Evolutionary conservation across 768 basidiomycete genomes (phyloP).

Genomic region (Mycena alexandri): DNA sequence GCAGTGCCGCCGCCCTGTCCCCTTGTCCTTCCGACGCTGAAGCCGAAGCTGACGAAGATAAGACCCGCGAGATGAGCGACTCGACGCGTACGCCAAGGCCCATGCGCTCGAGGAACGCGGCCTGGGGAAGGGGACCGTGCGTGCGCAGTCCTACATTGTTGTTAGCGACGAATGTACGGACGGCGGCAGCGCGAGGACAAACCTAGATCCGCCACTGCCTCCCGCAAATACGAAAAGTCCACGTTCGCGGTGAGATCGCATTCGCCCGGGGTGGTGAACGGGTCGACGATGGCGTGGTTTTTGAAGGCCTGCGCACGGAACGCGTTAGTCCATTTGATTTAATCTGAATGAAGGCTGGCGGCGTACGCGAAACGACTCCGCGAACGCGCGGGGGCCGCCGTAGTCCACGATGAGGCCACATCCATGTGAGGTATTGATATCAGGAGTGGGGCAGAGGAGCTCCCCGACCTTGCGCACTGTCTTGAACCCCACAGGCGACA

Average conservation of each 20-base stretch:
- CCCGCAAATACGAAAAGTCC: slow-evolving; percentile 90
- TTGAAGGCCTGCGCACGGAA: slow-evolving; percentile 80
- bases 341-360: background rate
- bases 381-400: slow-evolving; percentile 77
- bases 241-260: slow-evolving; percentile 98
- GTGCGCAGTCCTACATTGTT: slow-evolving; percentile 55
- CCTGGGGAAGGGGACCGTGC: slow-evolving; percentile 83
- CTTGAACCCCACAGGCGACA: slow-evolving; percentile 78
- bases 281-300: slow-evolving; percentile 85
- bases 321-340: slow-evolving; percentile 16
- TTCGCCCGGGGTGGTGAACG: slow-evolving; percentile 87
- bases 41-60: slow-evolving; percentile 58
- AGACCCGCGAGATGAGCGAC: slow-evolving; percentile 55
- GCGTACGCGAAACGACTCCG: slow-evolving; percentile 84
- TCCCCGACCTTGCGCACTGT: slow-evolving; percentile 75
- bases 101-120: slow-evolving; percentile 81
- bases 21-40: slow-evolving; percentile 58
- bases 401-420: slow-evolving; percentile 92
- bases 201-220: slow-evolving; percentile 80
- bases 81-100: slow-evolving; percentile 78
- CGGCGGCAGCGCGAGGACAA: slow-evolving; percentile 38
- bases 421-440: slow-evolving; percentile 48
- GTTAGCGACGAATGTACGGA: background rate
- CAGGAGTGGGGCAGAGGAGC: slow-evolving; percentile 58
- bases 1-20: slow-evolving; percentile 55